phyloP scores from a whole-genome alignment of 1,139 yeast genomes.

The Blastobotrys buckinghamii region DNA sequence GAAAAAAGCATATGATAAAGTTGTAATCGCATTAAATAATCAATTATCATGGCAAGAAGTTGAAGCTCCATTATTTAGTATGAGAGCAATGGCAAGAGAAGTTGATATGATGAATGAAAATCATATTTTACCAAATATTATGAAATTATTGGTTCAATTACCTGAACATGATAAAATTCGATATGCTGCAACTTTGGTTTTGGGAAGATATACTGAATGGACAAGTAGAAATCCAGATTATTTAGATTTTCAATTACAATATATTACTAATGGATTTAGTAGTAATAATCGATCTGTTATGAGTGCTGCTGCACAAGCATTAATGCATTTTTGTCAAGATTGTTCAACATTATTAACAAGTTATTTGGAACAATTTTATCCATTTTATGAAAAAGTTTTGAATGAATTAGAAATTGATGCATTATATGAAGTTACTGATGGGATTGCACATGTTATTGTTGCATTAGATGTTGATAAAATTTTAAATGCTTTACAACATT shows the following conservation, averaged over 20 bases:
- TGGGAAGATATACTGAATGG: slow-evolving; percentile 96
- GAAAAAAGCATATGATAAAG: slow-evolving; percentile 49
- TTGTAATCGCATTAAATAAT: slow-evolving; percentile 12
- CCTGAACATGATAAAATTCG: slow-evolving; percentile 86
- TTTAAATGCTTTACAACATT: slow-evolving; percentile 46
- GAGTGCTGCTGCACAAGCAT: slow-evolving; percentile 87
- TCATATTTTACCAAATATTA: slow-evolving; percentile 66
- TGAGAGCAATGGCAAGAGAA: slow-evolving; percentile 94
- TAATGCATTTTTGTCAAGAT: slow-evolving; percentile 92
- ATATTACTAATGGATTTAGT: slow-evolving; percentile 75
- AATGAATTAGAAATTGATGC: slow-evolving; percentile 58
- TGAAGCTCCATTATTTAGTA: slow-evolving; percentile 85
- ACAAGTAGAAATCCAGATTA: slow-evolving; percentile 78
- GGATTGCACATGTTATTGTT: slow-evolving; percentile 76
- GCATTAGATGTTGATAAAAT: slow-evolving; percentile 45
- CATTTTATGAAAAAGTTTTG: slow-evolving; percentile 63
- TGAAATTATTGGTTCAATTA: slow-evolving; percentile 60
- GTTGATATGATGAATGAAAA: slow-evolving; percentile 61
- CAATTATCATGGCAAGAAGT: slow-evolving; percentile 66
- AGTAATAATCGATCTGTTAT: slow-evolving; percentile 42
- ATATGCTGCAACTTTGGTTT: slow-evolving; percentile 86
- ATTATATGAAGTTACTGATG: slow-evolving; percentile 77
- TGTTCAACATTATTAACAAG: slow-evolving; percentile 64
- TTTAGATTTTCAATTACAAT: slow-evolving; percentile 75
- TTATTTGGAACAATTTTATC: slow-evolving; percentile 69